Conservation (phyloP, 768 basidiomycete species). For the Amanita brunnescens region DNA sequence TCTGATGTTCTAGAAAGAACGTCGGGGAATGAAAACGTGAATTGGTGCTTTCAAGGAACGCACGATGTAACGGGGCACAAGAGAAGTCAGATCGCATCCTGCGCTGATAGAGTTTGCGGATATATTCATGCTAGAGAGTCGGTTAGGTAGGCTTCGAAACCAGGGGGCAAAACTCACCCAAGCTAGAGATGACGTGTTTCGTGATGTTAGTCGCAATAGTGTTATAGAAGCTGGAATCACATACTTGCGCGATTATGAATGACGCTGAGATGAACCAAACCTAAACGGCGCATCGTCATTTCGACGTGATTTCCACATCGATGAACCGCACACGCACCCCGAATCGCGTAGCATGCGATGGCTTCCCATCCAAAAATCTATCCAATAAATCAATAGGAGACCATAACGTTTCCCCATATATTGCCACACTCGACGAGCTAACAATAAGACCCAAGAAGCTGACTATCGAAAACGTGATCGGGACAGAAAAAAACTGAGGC, state of each 20-base stretch:
- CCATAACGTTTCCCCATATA: slow-evolving; percentile 77
- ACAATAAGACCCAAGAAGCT: slow-evolving; percentile 80
- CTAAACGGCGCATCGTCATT: slow-evolving; percentile 17
- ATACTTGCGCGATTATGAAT: slow-evolving; percentile 71
- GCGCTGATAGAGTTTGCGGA: slow-evolving; percentile 79
- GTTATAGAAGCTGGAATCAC: not conserved
- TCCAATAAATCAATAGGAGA: slow-evolving; percentile 65
- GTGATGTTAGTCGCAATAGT: not conserved
- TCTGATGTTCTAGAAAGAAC: slow-evolving; percentile 56
- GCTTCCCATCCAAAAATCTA: slow-evolving; percentile 56
- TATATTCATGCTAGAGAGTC: slow-evolving; percentile 50
- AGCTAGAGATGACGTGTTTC: slow-evolving; percentile 3
- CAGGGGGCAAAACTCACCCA: slow-evolving; percentile 6
- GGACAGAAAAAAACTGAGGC: slow-evolving; percentile 65
- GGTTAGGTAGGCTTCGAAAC: slow-evolving; percentile 1
- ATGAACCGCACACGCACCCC: slow-evolving; percentile 30
- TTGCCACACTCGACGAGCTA: slow-evolving; percentile 63
- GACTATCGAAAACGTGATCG: slow-evolving; percentile 64
- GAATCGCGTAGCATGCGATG: slow-evolving; percentile 58
- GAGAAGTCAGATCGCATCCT: slow-evolving; percentile 74
- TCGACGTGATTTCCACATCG: not conserved
- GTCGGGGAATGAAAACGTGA: not conserved
- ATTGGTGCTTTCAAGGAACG: slow-evolving; percentile 12
- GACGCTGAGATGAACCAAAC: slow-evolving; percentile 74
- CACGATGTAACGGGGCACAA: slow-evolving; percentile 69